Evolutionary conservation across 2,329 filamentous ascomycete genomes (phyloP).

Genomic region (Didymella segeticola): DNA sequence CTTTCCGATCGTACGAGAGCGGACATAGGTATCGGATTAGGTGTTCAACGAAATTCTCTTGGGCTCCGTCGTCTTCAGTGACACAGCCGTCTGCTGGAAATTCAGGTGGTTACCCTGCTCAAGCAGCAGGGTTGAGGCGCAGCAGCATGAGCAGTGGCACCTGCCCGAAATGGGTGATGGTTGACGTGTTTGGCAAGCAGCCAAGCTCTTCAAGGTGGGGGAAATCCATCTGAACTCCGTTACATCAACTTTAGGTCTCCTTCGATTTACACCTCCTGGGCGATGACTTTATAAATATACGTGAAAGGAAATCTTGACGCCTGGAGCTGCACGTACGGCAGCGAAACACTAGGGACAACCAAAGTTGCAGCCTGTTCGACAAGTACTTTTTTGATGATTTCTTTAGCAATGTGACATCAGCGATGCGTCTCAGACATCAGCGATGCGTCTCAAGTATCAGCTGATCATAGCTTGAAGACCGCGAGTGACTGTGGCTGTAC

Average conservation of each 20-base stretch:
- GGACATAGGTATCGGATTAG: background rate
- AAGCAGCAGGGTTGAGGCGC: background rate
- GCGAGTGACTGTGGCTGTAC: no score
- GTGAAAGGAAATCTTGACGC: no score
- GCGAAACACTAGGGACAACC: no score
- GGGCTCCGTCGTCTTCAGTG: background rate
- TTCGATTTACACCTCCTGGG: no score
- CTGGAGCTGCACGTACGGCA: no score
- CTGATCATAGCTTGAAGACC: no score
- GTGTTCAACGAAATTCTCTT: background rate
- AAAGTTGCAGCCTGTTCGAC: no score
- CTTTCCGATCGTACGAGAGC: slow-evolving; percentile 5
- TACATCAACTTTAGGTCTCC: background rate
- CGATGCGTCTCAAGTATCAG: no score
- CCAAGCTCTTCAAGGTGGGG: slow-evolving; percentile 1
- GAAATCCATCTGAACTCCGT: background rate
- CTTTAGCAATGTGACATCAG: no score
- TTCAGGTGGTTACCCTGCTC: background rate
- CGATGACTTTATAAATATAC: no score
- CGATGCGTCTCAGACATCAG: no score
- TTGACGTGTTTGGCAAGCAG: slow-evolving; percentile 4
- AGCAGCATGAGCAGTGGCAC: slow-evolving; percentile 3
- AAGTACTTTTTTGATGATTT: no score
- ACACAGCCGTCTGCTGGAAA: background rate
- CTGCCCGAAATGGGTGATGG: slow-evolving; percentile 13